Evolutionary conservation across 148 eudicot genomes (phyloP).

Genomic region (Persicaria maculosa): DNA sequence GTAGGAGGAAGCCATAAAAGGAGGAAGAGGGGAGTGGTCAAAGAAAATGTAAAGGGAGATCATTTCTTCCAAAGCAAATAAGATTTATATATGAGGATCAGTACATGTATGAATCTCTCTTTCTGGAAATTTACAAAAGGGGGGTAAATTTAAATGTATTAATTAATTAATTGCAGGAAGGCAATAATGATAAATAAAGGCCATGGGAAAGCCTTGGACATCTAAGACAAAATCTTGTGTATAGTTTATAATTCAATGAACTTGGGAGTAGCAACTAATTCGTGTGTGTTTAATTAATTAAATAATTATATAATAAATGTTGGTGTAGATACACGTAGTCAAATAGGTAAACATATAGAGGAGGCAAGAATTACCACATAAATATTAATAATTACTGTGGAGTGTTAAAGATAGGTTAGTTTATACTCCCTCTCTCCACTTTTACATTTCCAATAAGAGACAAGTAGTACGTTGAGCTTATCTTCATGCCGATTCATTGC

Average conservation of each 20-base stretch:
- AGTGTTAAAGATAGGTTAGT: conserved; percentile 5
- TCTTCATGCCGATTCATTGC: conserved; percentile 12
- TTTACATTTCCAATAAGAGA: conserved; percentile 13
- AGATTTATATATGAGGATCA: conserved; percentile 15
- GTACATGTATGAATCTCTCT: conserved; percentile 3
- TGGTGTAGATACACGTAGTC: background rate
- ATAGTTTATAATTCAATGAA: conserved; percentile 8
- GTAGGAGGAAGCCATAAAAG: conserved; percentile 2
- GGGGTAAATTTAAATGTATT: background rate
- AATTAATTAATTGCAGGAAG: background rate
- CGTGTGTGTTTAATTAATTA: background rate
- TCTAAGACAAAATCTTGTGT: background rate
- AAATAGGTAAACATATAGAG: background rate
- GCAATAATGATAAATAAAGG: background rate
- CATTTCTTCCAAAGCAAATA: conserved; percentile 28
- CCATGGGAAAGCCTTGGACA: background rate
- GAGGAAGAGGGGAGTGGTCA: conserved; percentile 13
- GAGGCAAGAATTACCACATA: conserved; percentile 2
- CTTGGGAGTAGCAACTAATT: background rate
- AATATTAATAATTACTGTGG: background rate
- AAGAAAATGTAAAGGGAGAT: conserved; percentile 21
- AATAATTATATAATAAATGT: background rate
- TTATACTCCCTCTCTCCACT: conserved; percentile 9
- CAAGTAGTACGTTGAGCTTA: conserved; percentile 8
- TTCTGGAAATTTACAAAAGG: conserved; percentile 4